Percentiles rank a stretch among this genome's conserved stretches.
These are phyloP conservation scores for Aspergillus baeticus DNA, from an alignment of 495 filamentous ascomycete genomes.

Conservation along the genomic window DNA sequence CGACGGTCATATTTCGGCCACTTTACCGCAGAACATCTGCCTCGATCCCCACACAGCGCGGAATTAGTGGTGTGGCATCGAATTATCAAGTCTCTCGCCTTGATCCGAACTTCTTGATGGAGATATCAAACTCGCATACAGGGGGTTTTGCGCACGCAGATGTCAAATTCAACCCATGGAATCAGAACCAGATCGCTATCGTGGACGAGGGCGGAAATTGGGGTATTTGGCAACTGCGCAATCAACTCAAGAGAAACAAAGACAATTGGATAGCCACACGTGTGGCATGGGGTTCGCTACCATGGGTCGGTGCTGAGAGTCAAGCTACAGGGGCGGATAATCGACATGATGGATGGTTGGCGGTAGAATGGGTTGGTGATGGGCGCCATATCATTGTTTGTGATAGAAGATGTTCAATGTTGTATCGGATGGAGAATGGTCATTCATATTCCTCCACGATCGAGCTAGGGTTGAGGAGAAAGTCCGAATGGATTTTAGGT, in stretches of 20 bases:
- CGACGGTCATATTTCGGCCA: constrained; percentile 62
- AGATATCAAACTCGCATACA: constrained; percentile 51
- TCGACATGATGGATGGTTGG: constrained; percentile 51
- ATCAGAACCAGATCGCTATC: constrained; percentile 65
- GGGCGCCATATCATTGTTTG: constrained; percentile 46
- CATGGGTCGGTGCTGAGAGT: constrained; percentile 25
- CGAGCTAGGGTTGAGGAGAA: constrained; percentile 33
- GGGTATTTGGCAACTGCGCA: constrained; percentile 71
- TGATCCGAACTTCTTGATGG: constrained; percentile 59
- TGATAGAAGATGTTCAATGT: constrained; percentile 40
- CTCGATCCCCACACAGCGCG: constrained; percentile 28
- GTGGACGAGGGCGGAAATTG: constrained; percentile 72
- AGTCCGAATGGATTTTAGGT: constrained; percentile 55
- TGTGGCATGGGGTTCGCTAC: constrained; percentile 29
- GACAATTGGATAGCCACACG: constrained; percentile 25
- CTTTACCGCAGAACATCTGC: constrained; percentile 37
- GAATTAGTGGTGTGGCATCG: constrained; percentile 7
- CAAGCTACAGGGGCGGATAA: constrained; percentile 14
- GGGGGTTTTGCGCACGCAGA: constrained; percentile 64
- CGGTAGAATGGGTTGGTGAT: constrained; percentile 49
- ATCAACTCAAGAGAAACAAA: constrained; percentile 32
- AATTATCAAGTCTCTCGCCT: constrained; percentile 50
- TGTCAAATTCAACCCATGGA: constrained; percentile 76
- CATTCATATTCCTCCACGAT: constrained; percentile 25
- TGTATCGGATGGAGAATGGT: constrained; percentile 32